Conservation (phyloP, 2,329 filamentous ascomycete species). For the Cadophora sp. region DNA sequence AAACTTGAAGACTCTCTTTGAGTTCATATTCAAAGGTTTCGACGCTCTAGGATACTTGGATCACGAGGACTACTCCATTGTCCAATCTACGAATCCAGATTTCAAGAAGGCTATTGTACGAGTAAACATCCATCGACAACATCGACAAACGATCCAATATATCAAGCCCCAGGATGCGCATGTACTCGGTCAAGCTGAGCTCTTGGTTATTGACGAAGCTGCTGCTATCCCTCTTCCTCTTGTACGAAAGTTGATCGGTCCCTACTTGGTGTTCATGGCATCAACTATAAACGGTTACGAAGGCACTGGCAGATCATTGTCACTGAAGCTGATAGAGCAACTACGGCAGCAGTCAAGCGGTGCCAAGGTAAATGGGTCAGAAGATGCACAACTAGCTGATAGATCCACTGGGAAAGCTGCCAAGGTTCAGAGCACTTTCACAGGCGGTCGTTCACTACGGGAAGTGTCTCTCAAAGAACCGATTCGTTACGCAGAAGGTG, state of each 20-base stretch:
- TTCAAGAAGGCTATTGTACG: constrained; percentile 99
- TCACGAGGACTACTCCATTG: constrained; percentile 96
- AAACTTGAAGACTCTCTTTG: constrained; percentile 97
- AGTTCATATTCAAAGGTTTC: constrained; percentile 98
- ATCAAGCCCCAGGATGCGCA: constrained; percentile 97
- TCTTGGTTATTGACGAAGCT: constrained; percentile 96
- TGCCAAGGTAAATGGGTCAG: constrained; percentile 56
- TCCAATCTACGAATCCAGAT: constrained; percentile 96
- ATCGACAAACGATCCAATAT: constrained; percentile 98
- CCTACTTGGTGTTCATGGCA: constrained; percentile 98
- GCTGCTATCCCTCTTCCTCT: constrained; percentile 94
- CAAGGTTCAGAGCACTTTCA: constrained; percentile 64
- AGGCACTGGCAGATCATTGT: constrained; percentile 92
- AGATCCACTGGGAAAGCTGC: constrained; percentile 76
- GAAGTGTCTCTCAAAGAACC: constrained; percentile 94
- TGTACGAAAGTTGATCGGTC: constrained; percentile 92
- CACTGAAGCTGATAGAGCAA: constrained; percentile 96
- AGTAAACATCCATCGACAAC: constrained; percentile 93
- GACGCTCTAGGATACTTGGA: constrained; percentile 93
- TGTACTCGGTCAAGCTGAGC: constrained; percentile 90
- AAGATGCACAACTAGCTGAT: constrained; percentile 74
- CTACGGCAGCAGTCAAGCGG: constrained; percentile 88
- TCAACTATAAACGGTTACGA: constrained; percentile 99
- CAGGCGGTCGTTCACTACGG: constrained; percentile 78
- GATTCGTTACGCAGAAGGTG: constrained; percentile 91